Percentiles rank a stretch among this genome's conserved stretches.
These are phyloP conservation scores for Taphrina wiesneri DNA, from an alignment of 1,139 yeast genomes.

Conservation along the genomic window DNA sequence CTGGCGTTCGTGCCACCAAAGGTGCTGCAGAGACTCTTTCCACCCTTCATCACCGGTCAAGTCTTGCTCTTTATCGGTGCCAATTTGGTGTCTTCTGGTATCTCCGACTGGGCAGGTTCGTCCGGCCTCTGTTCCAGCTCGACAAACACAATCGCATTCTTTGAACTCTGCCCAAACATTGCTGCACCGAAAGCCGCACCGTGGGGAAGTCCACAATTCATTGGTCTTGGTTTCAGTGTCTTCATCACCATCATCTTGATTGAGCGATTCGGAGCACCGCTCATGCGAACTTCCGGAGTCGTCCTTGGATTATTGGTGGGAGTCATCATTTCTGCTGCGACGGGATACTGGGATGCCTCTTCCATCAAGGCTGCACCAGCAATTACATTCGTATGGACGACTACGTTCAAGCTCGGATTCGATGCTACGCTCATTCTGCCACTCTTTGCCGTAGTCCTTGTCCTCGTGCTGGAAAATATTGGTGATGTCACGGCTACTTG, in stretches of 20 bases:
- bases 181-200: constrained; percentile 58
- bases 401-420: constrained; percentile 69
- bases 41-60: constrained; percentile 89
- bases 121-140: constrained; percentile 52
- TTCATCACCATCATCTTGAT: constrained; percentile 68
- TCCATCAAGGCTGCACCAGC: constrained; percentile 72
- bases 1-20: constrained; percentile 76
- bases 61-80: constrained; percentile 82
- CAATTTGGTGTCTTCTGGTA: constrained; percentile 65
- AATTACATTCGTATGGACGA: constrained; percentile 82
- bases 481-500: constrained; percentile 93
- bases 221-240: constrained; percentile 84
- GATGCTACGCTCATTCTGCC: constrained; percentile 86
- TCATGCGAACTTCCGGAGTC: constrained; percentile 90
- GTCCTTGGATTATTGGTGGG: constrained; percentile 80
- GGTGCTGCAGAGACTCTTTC: constrained; percentile 69
- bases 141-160: constrained; percentile 49
- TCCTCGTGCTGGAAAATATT: constrained; percentile 83
- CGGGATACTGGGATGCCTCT: constrained; percentile 69
- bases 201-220: constrained; percentile 83
- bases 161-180: constrained; percentile 52
- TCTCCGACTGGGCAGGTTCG: constrained; percentile 87
- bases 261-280: constrained; percentile 91
- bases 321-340: constrained; percentile 87
- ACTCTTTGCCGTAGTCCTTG: constrained; percentile 74